Percentiles rank a stretch among this genome's conserved stretches.
Conservation (phyloP, 2,329 filamentous ascomycete genomes). For the Colletotrichum viniferum region DNA sequence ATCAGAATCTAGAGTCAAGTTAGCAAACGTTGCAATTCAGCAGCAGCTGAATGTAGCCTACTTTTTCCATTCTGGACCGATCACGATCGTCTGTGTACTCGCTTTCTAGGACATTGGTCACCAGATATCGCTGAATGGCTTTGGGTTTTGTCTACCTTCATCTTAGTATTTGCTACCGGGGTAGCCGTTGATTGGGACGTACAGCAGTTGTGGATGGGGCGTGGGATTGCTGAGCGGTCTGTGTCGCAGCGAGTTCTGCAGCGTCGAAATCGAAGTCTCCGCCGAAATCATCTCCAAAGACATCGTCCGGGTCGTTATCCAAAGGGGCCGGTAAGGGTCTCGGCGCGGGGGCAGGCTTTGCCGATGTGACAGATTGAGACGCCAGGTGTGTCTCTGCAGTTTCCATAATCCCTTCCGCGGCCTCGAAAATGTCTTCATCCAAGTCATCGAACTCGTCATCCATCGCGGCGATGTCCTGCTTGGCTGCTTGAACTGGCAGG, state of each 20-base stretch:
- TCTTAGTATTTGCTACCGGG: constrained; percentile 62
- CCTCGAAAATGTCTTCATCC: constrained; percentile 65
- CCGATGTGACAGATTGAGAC: constrained; percentile 9
- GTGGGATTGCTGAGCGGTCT: constrained; percentile 52
- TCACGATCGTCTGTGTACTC: constrained; percentile 70
- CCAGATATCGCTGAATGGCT: constrained; percentile 85
- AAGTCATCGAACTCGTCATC: constrained; percentile 70
- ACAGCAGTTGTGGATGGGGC: constrained; percentile 34
- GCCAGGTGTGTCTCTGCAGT: neutral
- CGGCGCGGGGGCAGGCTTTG: neutral
- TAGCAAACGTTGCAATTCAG: neutral
- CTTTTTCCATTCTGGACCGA: constrained; percentile 71
- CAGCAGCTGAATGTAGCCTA: constrained; percentile 39
- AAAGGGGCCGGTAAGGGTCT: constrained; percentile 4
- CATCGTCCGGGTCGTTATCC: constrained; percentile 63
- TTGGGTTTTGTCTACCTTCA: constrained; percentile 70
- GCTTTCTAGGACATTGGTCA: constrained; percentile 74
- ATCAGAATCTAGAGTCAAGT: constrained; percentile 68
- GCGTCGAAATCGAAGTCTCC: constrained; percentile 83
- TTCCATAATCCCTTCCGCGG: constrained; percentile 44
- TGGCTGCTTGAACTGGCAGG: neutral
- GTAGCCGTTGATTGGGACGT: constrained; percentile 33
- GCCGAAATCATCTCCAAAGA: constrained; percentile 73
- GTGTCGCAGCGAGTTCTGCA: constrained; percentile 74
- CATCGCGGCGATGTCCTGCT: constrained; percentile 19